Base-by-base conservation (phyloP, 163 green algal species). In the Scenedesmus sp. region DNA sequence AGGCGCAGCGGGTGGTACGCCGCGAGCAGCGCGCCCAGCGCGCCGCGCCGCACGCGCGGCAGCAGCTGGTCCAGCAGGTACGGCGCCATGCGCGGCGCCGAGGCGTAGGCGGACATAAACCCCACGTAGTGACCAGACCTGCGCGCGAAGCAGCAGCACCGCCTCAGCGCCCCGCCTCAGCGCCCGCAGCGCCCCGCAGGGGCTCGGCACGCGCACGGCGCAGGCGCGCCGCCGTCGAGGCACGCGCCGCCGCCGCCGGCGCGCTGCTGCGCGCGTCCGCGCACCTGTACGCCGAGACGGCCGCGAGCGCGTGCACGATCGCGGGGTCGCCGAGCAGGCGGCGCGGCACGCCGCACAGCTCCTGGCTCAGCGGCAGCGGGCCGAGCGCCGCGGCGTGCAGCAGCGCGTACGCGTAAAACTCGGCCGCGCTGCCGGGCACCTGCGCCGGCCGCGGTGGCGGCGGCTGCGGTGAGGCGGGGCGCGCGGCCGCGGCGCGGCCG, bases 61-160 rank as follows among this genome's bases (percentile, higher is more conserved):
- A 93, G 65, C 50, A 93, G 72, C 14, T 60, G 10, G 70, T 95
- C 89, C 85, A 94, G 90, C 3, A 94, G 73, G 76, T 93, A 95
- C 0, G 91, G 88, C 3, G 84, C 60, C 91, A 95, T 94, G 70
- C 89, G 87, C 0, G 88, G 89, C 1, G 91, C 89, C 0, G 44
- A 63, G 10, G 71, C 78, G 72, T 93, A 93, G 66, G 91, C 77
- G 22, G 34, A n/a, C 51, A 90, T 31, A 60, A 92, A 89, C 13
- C 33, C 34, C 0, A 65, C 29, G 42, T 84, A 87, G 62, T 89
- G 70, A 13, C 78, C 57, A 15, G 44, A 73, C 29, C 75, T 86
- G 75, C 6, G 26, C 9, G 39, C 11, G 33, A n/a, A 6, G 42
- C 20, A 42, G 47, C 26, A 22, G n/a, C 39, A 42, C 22, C 26